phyloP scores from a whole-genome alignment of 139 green algal species.

The Diplosphaera chodatii region DNA sequence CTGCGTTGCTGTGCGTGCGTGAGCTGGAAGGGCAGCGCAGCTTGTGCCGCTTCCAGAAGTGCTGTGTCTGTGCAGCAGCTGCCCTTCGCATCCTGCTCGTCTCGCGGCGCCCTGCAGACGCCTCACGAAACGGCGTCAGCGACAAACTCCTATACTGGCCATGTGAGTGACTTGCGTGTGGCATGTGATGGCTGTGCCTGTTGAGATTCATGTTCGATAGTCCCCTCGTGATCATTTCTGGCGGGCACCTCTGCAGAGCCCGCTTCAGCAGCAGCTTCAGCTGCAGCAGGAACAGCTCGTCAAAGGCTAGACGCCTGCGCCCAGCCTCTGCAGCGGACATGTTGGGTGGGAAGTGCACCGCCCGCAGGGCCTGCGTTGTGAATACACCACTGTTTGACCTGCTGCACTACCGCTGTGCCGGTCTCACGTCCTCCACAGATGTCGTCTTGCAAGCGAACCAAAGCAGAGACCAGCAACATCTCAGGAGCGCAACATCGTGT shows the following conservation, averaged over 20 bases:
- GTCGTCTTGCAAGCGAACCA: no score
- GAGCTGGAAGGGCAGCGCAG: constrained; percentile 40
- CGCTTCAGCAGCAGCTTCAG: constrained; percentile 53
- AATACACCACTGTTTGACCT: neutral
- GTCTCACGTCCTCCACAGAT: no score
- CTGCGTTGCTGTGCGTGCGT: constrained; percentile 39
- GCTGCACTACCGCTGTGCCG: no score
- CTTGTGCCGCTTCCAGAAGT: constrained; percentile 17
- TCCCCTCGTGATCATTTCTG: no score
- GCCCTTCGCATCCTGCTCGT: neutral
- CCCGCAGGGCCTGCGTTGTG: constrained; percentile 29
- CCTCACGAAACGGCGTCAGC: no score
- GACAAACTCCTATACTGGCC: no score
- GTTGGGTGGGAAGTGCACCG: constrained; percentile 43
- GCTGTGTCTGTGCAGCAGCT: constrained; percentile 1
- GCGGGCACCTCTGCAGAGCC: constrained; percentile 13
- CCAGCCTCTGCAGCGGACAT: constrained; percentile 21
- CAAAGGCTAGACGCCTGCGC: constrained; percentile 62
- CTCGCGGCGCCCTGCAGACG: neutral
- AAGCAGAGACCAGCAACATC: no score
- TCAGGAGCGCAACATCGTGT: no score
- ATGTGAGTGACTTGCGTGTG: no score
- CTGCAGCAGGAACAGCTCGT: constrained; percentile 84
- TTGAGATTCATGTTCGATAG: no score
- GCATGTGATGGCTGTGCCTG: no score